Conservation (phyloP, 768 basidiomycete genomes). For the Lentinula sp. region DNA sequence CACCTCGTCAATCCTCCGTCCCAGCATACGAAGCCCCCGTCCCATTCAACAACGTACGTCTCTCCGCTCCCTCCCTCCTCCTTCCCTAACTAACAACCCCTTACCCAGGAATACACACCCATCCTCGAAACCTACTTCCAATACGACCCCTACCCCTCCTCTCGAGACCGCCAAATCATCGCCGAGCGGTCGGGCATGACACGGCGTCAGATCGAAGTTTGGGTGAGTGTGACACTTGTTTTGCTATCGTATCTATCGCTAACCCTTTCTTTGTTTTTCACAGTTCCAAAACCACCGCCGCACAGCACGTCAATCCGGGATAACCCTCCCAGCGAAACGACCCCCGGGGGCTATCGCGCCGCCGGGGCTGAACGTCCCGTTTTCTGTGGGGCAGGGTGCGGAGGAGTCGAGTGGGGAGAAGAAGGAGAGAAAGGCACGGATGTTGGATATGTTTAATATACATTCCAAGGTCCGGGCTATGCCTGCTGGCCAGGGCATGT, state of each 20-base stretch:
- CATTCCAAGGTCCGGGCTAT: too few relatives aligned
- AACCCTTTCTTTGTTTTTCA: neutral
- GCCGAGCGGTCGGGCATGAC: slow-evolving; percentile 40
- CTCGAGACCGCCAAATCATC: slow-evolving; percentile 29
- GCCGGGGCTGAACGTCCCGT: neutral
- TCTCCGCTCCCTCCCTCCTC: neutral
- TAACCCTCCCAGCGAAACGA: neutral
- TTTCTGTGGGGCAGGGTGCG: neutral
- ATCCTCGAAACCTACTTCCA: slow-evolving; percentile 42
- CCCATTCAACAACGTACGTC: slow-evolving; percentile 1
- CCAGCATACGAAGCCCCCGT: neutral
- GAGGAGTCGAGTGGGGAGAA: neutral
- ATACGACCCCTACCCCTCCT: slow-evolving; percentile 40
- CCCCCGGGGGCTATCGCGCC: neutral
- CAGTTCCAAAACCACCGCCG: slow-evolving; percentile 52
- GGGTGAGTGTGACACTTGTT: slow-evolving; percentile 42
- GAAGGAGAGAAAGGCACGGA: neutral
- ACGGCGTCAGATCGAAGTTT: slow-evolving; percentile 44
- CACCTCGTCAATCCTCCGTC: neutral
- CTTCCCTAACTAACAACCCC: neutral
- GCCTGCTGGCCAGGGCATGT: neutral
- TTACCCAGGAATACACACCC: slow-evolving; percentile 36
- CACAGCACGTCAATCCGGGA: neutral
- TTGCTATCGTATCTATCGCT: neutral
- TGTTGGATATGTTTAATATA: neutral